A percentile compares a stretch with the other conserved stretches of the same genome.
These are phyloP conservation scores for Macadamia integrifolia DNA, from an alignment of 164 flowering plant species.

Conservation along the genomic window DNA sequence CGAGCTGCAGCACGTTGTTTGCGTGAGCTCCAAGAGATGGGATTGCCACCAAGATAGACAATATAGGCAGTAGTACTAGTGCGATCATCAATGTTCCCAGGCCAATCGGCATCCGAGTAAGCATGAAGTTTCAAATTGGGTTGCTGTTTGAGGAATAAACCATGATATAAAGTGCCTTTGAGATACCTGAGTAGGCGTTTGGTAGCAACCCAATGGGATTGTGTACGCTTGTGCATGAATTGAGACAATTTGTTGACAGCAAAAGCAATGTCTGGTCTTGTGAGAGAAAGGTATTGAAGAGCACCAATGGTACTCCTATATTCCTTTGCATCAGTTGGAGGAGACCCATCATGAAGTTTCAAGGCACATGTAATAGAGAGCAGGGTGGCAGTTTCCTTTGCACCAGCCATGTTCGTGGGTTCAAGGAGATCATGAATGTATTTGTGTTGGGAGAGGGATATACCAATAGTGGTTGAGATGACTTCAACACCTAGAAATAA, in stretches of 20 bases:
- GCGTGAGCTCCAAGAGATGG: neutral
- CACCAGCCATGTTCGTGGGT: neutral
- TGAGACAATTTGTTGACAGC: no score
- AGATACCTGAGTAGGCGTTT: neutral
- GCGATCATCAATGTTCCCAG: neutral
- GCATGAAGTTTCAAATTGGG: neutral
- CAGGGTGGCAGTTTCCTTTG: neutral
- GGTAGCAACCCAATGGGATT: no score
- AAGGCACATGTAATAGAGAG: neutral
- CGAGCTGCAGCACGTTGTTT: neutral
- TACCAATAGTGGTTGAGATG: neutral
- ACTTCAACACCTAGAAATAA: conserved; percentile 14
- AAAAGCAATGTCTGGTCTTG: no score
- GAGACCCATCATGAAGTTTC: neutral
- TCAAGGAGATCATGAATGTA: conserved; percentile 4
- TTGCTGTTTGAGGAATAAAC: neutral
- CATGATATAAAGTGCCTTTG: neutral
- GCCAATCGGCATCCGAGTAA: neutral
- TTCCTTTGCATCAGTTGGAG: neutral
- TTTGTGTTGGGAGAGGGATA: neutral
- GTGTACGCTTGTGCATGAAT: no score
- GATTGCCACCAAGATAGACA: neutral
- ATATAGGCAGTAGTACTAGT: neutral
- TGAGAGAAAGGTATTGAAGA: neutral
- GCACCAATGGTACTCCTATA: neutral